These are phyloP conservation scores for Septoria linicola DNA, from an alignment of 2,329 filamentous ascomycete genomes.

Conservation along the genomic window DNA sequence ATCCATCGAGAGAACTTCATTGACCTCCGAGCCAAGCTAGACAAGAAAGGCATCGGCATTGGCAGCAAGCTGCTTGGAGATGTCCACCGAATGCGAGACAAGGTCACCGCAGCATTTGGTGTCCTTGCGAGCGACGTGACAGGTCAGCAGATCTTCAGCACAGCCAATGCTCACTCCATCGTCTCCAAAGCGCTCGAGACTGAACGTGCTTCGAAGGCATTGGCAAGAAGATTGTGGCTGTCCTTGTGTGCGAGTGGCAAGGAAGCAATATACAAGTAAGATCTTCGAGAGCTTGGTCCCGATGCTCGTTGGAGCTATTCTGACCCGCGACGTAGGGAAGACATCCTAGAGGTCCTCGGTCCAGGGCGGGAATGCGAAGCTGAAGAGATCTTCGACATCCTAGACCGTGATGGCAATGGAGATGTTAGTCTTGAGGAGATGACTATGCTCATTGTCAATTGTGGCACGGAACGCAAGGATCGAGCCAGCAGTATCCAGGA, in stretches of 20 bases:
- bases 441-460: slow-evolving; percentile 30
- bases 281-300: too few species aligned
- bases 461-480: slow-evolving; percentile 32
- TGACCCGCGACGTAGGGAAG: slow-evolving; percentile 7
- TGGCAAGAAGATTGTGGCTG: slow-evolving; percentile 37
- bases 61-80: slow-evolving; percentile 49
- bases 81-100: slow-evolving; percentile 61
- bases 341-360: slow-evolving; percentile 34
- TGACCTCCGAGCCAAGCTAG: slow-evolving; percentile 46
- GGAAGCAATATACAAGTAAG: slow-evolving; percentile 26
- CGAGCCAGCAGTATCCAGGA: slow-evolving; percentile 35
- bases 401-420: slow-evolving; percentile 37
- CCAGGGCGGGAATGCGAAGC: slow-evolving; percentile 27
- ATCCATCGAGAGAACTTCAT: slow-evolving; percentile 69
- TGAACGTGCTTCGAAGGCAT: slow-evolving; percentile 31
- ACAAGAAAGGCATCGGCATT: slow-evolving; percentile 54
- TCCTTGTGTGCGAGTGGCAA: slow-evolving; percentile 31
- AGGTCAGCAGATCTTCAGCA: slow-evolving; percentile 73
- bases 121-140: slow-evolving; percentile 82
- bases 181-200: slow-evolving; percentile 34
- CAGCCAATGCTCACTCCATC: slow-evolving; percentile 28
- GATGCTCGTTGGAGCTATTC: not conserved
- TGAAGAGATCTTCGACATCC: slow-evolving; percentile 32
- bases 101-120: slow-evolving; percentile 78
- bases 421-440: slow-evolving; percentile 39